Base-by-base conservation (phyloP, 2,329 filamentous ascomycete species). In the Fusarium nygamai region DNA sequence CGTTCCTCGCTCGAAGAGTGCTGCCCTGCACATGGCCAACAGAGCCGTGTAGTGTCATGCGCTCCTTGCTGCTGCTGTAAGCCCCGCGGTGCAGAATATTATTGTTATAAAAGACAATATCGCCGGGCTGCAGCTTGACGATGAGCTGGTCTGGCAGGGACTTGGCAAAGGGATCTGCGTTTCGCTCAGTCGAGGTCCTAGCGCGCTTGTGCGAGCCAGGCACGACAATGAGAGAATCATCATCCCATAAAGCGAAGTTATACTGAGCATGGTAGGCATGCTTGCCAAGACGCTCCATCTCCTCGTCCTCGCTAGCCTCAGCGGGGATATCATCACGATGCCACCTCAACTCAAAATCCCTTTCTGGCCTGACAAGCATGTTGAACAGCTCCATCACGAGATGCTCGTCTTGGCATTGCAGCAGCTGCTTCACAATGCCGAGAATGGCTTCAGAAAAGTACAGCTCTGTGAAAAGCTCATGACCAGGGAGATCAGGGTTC, bases 361-460 rank as follows among this genome's bases (percentile, higher is more conserved):
- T 76, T 44, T 91, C 90, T 0, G 94, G 94, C 10, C 92, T 86
- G 20, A 97, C 91, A 13, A 97, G 90, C 83, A 97, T 87, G 80
- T 98, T 98, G 83, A 94, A 95, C 24, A 98, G 85, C 83, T 97
- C 95, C 91, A 97, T 93, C 44, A 96, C 92, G 29, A 98, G 85
- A 4, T 91, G 86, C 10, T 92, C 89, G 39, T 91, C 88, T 24
- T 75, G 73, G 65, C 83, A 85, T 61, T 83, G 79, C 44, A 97
- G 85, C 5, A 97, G 83, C 78, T 91, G 88, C 73, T 88, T 89
- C 3, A 92, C 92, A 3, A 93, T 87, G 36, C 82, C 80, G 1
- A 96, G 82, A 13, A 96, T 84, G 33, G 87, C 85, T 29, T 88
- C 84, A 39, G 91, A 89, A 80, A 97, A 97, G 84, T 98, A 97